These are phyloP conservation scores for Sechiopsis laciniata DNA, from an alignment of 306 rosid genomes.

Conservation along the genomic window DNA sequence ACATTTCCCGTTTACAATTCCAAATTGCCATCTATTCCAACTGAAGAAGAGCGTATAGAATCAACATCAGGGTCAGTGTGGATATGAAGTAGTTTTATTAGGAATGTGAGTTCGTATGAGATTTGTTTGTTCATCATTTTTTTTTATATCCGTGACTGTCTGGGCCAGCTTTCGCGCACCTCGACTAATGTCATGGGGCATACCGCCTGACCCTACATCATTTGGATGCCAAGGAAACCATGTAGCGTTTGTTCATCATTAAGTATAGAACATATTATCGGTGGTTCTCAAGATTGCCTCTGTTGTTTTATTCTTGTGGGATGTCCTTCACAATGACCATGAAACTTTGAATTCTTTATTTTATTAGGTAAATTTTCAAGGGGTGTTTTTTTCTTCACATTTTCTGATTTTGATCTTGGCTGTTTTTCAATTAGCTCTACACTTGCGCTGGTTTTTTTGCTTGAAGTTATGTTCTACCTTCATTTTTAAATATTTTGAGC, in stretches of 20 bases:
- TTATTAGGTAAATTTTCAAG: not conserved
- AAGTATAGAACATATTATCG: not conserved
- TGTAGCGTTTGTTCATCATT: not conserved
- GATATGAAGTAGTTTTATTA: conserved; percentile 10
- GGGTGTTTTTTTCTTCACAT: not conserved
- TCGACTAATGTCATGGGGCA: too few species aligned
- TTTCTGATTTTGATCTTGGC: not conserved
- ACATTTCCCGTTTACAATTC: conserved; percentile 96
- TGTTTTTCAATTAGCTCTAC: not conserved
- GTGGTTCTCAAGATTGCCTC: not conserved
- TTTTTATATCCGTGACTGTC: too few species aligned
- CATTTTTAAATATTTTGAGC: not conserved
- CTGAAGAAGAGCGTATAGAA: conserved; percentile 56
- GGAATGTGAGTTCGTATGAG: conserved; percentile 9
- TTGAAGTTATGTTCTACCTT: not conserved
- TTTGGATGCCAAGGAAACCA: too few species aligned
- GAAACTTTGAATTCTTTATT: not conserved
- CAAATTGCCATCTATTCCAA: conserved; percentile 63
- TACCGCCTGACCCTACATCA: too few species aligned
- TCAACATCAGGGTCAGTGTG: conserved; percentile 86
- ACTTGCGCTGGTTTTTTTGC: not conserved
- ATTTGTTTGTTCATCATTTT: too few species aligned
- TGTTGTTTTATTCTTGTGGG: not conserved
- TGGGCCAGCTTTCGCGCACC: too few species aligned
- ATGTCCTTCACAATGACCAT: not conserved